Percentiles rank a stretch among this genome's conserved stretches.
These are phyloP conservation scores for Paraphaeosphaeria minitans DNA, from an alignment of 2,329 filamentous ascomycete genomes.

Conservation along the genomic window DNA sequence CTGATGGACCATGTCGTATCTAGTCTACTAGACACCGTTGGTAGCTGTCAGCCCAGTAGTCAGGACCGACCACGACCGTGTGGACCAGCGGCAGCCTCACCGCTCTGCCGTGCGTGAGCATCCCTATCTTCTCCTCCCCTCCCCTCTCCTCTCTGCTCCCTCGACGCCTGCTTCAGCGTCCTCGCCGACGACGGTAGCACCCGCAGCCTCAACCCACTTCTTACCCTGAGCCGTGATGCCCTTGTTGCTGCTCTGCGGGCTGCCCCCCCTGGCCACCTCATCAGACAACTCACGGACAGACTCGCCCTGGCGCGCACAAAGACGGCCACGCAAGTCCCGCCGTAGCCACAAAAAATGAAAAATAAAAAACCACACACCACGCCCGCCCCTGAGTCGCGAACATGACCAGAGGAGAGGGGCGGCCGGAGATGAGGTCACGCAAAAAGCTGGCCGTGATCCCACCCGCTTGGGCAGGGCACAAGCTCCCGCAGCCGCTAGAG, in stretches of 20 bases:
- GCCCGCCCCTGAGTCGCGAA: not conserved
- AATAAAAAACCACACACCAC: not conserved
- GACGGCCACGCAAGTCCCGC: slow-evolving; percentile 11
- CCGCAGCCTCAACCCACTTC: slow-evolving; percentile 81
- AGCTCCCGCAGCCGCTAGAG: slow-evolving; percentile 1
- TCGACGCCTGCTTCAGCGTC: slow-evolving; percentile 69
- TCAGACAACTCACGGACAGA: not conserved
- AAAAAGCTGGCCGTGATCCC: not conserved
- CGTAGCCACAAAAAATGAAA: not conserved
- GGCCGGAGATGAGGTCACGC: not conserved
- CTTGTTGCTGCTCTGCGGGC: slow-evolving; percentile 87
- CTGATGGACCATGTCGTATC: no score
- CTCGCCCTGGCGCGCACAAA: not conserved
- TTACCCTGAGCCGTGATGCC: slow-evolving; percentile 91
- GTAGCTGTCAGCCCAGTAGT: slow-evolving; percentile 6
- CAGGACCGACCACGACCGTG: not conserved
- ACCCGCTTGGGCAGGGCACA: not conserved
- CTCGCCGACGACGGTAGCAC: slow-evolving; percentile 73
- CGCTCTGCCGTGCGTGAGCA: not conserved
- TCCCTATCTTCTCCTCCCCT: not conserved
- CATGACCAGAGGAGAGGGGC: not conserved
- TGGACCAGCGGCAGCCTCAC: not conserved
- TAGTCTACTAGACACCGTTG: no score
- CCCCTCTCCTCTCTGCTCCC: no score
- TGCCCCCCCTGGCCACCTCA: no score